phyloP scores from a whole-genome alignment of 2,329 filamentous ascomycete species.

The Penicillium psychrosexuale region DNA sequence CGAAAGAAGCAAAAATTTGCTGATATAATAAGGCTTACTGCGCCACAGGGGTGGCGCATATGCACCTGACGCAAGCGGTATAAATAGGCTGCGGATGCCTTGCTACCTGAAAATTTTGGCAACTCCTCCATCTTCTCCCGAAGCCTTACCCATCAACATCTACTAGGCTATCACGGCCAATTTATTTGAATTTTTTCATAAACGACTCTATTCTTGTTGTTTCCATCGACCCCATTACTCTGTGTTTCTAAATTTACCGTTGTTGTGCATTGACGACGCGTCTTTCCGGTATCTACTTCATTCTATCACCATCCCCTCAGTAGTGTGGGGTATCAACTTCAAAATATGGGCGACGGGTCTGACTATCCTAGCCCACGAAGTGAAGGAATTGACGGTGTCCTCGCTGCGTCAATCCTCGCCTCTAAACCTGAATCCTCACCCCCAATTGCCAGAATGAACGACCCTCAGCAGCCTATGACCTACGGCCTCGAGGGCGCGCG shows the following conservation, averaged over 20 bases:
- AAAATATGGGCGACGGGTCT: slow-evolving; percentile 42
- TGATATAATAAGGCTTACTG: slow-evolving; percentile 8
- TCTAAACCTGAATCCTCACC: slow-evolving; percentile 34
- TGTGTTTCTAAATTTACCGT: neutral
- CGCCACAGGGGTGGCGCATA: slow-evolving; percentile 18
- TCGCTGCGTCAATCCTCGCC: slow-evolving; percentile 33
- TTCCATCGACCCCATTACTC: neutral
- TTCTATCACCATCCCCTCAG: slow-evolving; percentile 19
- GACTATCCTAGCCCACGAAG: slow-evolving; percentile 45
- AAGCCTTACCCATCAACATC: slow-evolving; percentile 13
- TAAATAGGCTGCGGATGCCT: slow-evolving; percentile 23
- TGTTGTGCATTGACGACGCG: slow-evolving; percentile 18
- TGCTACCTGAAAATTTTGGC: slow-evolving; percentile 30
- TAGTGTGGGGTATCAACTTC: slow-evolving; percentile 31
- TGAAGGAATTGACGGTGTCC: slow-evolving; percentile 39
- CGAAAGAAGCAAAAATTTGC: neutral
- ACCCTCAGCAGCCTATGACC: slow-evolving; percentile 28
- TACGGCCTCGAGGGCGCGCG: slow-evolving; percentile 35
- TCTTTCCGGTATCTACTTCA: slow-evolving; percentile 23
- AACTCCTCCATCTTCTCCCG: slow-evolving; percentile 14
- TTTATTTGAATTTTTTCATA: neutral
- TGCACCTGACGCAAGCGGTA: slow-evolving; percentile 3
- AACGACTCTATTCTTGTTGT: neutral
- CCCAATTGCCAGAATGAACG: slow-evolving; percentile 37
- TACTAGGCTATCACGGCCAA: slow-evolving; percentile 5